These are phyloP conservation scores for Trichophyton equinum DNA, from an alignment of 2,329 filamentous ascomycete genomes.

Conservation along the genomic window DNA sequence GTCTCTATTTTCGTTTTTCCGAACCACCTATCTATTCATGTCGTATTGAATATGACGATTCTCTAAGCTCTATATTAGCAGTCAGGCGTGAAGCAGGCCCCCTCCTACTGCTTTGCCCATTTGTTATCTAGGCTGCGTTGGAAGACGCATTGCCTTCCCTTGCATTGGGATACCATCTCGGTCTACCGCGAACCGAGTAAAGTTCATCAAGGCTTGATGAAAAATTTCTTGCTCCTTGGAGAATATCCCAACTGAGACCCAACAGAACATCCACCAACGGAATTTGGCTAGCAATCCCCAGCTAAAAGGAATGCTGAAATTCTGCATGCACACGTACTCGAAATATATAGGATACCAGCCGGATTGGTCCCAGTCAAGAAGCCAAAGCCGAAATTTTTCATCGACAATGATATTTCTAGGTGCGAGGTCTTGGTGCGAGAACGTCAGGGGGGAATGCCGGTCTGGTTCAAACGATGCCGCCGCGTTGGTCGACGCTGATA, in stretches of 20 bases:
- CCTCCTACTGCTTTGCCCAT: neutral
- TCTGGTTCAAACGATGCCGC: constrained; percentile 8
- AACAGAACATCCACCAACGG: constrained; percentile 10
- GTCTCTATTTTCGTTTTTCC: too few species aligned
- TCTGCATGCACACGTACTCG: constrained; percentile 12
- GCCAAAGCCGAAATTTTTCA: constrained; percentile 10
- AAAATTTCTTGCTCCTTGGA: constrained; percentile 3
- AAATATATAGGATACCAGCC: constrained; percentile 13
- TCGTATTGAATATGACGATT: neutral
- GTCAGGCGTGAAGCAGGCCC: neutral
- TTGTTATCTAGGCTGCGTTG: neutral
- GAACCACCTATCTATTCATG: neutral
- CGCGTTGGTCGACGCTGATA: neutral
- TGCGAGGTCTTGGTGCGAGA: constrained; percentile 25
- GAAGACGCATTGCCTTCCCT: neutral
- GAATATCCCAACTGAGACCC: constrained; percentile 9
- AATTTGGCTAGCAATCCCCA: constrained; percentile 5
- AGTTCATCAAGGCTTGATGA: neutral
- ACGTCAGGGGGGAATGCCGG: constrained; percentile 18
- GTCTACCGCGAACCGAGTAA: neutral
- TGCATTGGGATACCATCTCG: neutral
- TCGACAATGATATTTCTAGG: constrained; percentile 22
- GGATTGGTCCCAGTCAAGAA: constrained; percentile 12
- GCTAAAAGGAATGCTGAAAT: constrained; percentile 7
- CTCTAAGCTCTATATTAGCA: neutral